Base-by-base conservation (phyloP, 2,329 filamentous ascomycete species). In the Penicillium sclerotigenum region DNA sequence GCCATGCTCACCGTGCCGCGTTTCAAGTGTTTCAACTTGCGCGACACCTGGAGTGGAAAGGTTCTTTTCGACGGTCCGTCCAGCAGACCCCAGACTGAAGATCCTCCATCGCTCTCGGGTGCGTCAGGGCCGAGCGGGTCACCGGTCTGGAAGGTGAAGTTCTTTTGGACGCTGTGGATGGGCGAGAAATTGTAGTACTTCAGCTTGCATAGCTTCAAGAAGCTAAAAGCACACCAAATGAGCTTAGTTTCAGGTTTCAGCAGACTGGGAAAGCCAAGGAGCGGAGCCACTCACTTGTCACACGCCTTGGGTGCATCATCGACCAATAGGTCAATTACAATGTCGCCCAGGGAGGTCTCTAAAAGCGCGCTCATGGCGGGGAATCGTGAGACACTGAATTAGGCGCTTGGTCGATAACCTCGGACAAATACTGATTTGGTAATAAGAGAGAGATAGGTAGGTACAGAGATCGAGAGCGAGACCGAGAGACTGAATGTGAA, bases 161-260 rank as follows among this genome's bases (percentile, higher is more conserved):
- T 87, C 73, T 93, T 94, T 71, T 97, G 94, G 36, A 99, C 85
- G 64, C 88, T 91, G 77, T 97, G 90, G 52, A 97, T 79, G 26
- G 93, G 94, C 6, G 91, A 87, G 74, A 95, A 97, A 79, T 97
- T 97, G 85, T 97, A 99, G 79, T 97, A 99, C 79, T 97, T 99
- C 76, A 91, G 81, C 79, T 97, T 97, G 85, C 94, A 97, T 66
- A 99, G 89, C 82, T 99, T 97, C 55, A 99, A 80, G 75, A 99
- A 97, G 82, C 91, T 95, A 75, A 61, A 72, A 68, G 65, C 65
- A 60, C 60, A 66, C 34, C 65, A 66, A 68, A 69, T 74, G 63
- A 68, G 79, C 79, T 86, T 79, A 81, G 79, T 79, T 77, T 67
- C 71, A 73, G 73, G 72, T 79, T 79, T 87, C 79, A 86, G 84